Percentiles rank a stretch among this genome's conserved stretches.
These are phyloP conservation scores for Bisporella sp. DNA, from an alignment of 2,329 filamentous ascomycete genomes.

Conservation along the genomic window DNA sequence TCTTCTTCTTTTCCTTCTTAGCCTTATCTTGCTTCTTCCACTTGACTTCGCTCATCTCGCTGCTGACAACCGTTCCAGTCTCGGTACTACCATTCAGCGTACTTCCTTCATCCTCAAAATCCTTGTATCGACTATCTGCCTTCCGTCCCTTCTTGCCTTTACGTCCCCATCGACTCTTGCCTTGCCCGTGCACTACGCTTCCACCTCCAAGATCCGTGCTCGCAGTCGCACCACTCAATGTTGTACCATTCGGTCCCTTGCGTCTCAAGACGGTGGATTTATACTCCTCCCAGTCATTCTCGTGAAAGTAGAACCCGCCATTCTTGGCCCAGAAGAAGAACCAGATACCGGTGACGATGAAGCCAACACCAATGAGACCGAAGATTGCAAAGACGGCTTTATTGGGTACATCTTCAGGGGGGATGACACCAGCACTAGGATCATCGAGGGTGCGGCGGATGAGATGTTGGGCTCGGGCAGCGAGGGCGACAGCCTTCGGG, in stretches of 20 bases:
- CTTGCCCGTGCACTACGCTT: slow-evolving; percentile 68
- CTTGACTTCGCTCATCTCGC: slow-evolving; percentile 20
- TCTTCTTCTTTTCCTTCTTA: slow-evolving; percentile 29
- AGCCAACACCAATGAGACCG: slow-evolving; percentile 69
- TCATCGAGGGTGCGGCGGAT: slow-evolving; percentile 22
- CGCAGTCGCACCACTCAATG: slow-evolving; percentile 74
- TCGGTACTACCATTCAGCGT: slow-evolving; percentile 6
- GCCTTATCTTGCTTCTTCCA: slow-evolving; percentile 8
- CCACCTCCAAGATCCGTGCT: slow-evolving; percentile 83
- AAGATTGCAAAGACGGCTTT: slow-evolving; percentile 78
- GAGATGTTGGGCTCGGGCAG: slow-evolving; percentile 6
- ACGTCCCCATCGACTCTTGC: slow-evolving; percentile 37
- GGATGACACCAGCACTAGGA: slow-evolving; percentile 42
- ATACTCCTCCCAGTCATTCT: slow-evolving; percentile 96
- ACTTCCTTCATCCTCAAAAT: slow-evolving; percentile 22
- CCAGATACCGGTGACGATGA: slow-evolving; percentile 77
- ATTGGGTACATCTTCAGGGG: slow-evolving; percentile 46
- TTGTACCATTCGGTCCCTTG: slow-evolving; percentile 81
- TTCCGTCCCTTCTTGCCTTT: slow-evolving; percentile 27
- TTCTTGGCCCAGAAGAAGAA: slow-evolving; percentile 99
- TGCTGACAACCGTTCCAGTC: slow-evolving; percentile 13
- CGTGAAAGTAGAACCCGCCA: slow-evolving; percentile 80
- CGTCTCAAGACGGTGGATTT: slow-evolving; percentile 88
- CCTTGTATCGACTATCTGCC: slow-evolving; percentile 24
- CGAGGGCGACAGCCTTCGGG: slow-evolving; percentile 6